Evolutionary conservation across 2,329 filamentous ascomycete species (phyloP).

Genomic region (Talaromyces sp.): DNA sequence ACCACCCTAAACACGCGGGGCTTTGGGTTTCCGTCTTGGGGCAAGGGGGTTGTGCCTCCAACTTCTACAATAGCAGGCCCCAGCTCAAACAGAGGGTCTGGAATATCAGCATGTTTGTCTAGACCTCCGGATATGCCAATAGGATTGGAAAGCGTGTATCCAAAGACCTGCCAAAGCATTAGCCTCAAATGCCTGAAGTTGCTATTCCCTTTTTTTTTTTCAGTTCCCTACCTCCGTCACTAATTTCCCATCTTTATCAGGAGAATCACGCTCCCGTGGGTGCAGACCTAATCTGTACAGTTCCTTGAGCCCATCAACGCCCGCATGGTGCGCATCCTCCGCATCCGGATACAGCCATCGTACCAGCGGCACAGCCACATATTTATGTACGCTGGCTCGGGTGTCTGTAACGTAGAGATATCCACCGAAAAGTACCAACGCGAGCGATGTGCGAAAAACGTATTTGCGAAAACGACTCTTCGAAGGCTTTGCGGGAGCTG

Average conservation of each 20-base stretch:
- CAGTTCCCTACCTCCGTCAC: conserved; percentile 42
- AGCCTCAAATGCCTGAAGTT: not conserved
- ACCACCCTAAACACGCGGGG: conserved; percentile 85
- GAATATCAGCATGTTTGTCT: conserved; percentile 89
- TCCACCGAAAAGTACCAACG: conserved; percentile 43
- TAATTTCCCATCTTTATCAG: conserved; percentile 51
- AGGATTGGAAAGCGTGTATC: conserved; percentile 72
- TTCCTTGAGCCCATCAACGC: conserved; percentile 65
- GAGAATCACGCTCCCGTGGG: conserved; percentile 71
- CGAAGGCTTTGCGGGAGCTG: conserved; percentile 19
- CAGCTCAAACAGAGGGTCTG: conserved; percentile 76
- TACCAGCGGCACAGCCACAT: conserved; percentile 52
- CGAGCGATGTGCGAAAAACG: conserved; percentile 48
- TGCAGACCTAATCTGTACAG: conserved; percentile 73
- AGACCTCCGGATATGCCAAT: conserved; percentile 93
- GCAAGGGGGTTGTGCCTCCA: conserved; percentile 80
- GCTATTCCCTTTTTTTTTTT: not conserved
- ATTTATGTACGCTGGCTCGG: conserved; percentile 65
- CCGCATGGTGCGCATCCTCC: conserved; percentile 86
- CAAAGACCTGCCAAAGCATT: conserved; percentile 59
- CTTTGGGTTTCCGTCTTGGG: conserved; percentile 81
- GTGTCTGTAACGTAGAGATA: conserved; percentile 74
- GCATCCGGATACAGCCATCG: conserved; percentile 41
- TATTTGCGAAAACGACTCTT: conserved; percentile 25
- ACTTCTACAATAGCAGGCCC: conserved; percentile 88